Evolutionary conservation across 768 basidiomycete species (phyloP).

Genomic region (Leccinum incarnatum): DNA sequence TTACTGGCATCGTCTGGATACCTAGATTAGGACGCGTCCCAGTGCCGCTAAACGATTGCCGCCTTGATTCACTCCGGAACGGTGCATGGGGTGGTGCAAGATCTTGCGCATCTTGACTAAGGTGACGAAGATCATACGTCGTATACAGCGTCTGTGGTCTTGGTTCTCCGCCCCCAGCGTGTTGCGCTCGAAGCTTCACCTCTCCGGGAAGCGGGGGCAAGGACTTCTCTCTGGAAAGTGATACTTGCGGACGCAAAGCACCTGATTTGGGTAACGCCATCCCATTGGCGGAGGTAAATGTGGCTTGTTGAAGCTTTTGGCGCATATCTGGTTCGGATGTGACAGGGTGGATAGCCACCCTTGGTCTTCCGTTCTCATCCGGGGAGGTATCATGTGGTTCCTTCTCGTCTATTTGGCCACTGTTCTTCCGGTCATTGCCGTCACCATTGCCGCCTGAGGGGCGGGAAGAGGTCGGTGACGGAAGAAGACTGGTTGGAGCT

Average conservation of each 20-base stretch:
- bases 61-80: constrained; percentile 59
- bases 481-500: constrained; percentile 70
- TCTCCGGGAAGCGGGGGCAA: constrained; percentile 73
- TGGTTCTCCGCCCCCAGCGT: constrained; percentile 35
- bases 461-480: constrained; percentile 74
- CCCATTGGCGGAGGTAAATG: constrained; percentile 33
- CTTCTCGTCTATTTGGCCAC: constrained; percentile 43
- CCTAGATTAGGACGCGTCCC: constrained; percentile 53
- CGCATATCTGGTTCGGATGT: constrained; percentile 66
- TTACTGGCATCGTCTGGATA: constrained; percentile 49
- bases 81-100: constrained; percentile 62
- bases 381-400: constrained; percentile 33
- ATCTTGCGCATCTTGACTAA: constrained; percentile 42
- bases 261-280: constrained; percentile 29
- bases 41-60: constrained; percentile 77
- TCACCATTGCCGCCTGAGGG: constrained; percentile 59
- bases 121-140: constrained; percentile 54
- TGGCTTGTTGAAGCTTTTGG: constrained; percentile 38
- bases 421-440: constrained; percentile 40
- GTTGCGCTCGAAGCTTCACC: constrained; percentile 41
- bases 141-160: constrained; percentile 68
- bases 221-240: constrained; percentile 62
- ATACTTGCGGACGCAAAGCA: constrained; percentile 11
- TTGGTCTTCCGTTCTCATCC: constrained; percentile 35
- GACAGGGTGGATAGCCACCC: constrained; percentile 47